These are phyloP conservation scores for Lodderomyces beijingensis DNA, from an alignment of 1,139 yeast genomes.

Conservation along the genomic window DNA sequence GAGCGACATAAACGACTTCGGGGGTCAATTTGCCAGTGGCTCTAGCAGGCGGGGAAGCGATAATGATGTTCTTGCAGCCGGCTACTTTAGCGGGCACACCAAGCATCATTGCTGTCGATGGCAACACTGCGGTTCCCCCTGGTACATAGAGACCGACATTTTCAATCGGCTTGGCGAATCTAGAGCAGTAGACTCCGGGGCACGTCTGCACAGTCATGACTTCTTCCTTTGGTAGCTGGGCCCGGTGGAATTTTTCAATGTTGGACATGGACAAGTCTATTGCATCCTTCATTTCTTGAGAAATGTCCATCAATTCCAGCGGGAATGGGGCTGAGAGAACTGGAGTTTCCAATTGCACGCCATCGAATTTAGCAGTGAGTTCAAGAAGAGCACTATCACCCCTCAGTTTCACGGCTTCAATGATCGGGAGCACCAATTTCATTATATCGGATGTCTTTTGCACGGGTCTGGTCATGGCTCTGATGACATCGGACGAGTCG, in stretches of 20 bases:
- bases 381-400: conserved; percentile 89
- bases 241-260: conserved; percentile 88
- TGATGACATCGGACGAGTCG: conserved; percentile 41
- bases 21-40: conserved; percentile 91
- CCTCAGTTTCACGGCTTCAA: conserved; percentile 64
- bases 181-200: conserved; percentile 90
- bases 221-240: conserved; percentile 71
- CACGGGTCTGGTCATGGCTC: conserved; percentile 79
- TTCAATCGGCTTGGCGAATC: conserved; percentile 93
- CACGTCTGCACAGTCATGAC: conserved; percentile 84
- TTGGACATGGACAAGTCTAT: conserved; percentile 86
- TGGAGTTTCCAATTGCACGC: conserved; percentile 67
- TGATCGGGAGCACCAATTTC: conserved; percentile 88
- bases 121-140: conserved; percentile 98
- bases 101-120: conserved; percentile 96
- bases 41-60: conserved; percentile 97
- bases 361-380: conserved; percentile 86
- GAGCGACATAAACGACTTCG: conserved; percentile 96
- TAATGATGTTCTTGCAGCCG: conserved; percentile 86
- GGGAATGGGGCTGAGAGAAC: conserved; percentile 86
- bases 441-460: conserved; percentile 88
- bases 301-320: conserved; percentile 65
- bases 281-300: conserved; percentile 76
- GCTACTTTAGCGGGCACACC: conserved; percentile 99
- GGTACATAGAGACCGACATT: conserved; percentile 95